Conservation (phyloP, 805 yeast species). For the Candida anglica region DNA sequence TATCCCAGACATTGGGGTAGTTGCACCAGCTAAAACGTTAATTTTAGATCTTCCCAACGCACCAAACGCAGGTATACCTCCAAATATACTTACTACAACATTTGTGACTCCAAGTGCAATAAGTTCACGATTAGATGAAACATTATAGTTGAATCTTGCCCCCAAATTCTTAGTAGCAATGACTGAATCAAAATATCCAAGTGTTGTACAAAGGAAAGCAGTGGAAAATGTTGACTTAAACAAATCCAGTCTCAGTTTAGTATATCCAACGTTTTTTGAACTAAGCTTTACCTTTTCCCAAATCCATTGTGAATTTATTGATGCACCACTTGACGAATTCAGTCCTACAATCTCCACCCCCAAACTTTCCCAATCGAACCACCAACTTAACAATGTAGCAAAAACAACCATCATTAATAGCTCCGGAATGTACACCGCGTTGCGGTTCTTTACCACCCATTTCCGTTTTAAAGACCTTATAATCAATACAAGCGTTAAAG, state of each 20-base stretch:
- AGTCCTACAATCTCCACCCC: slow-evolving; percentile 29
- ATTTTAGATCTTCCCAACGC: slow-evolving; percentile 34
- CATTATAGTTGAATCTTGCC: slow-evolving; percentile 26
- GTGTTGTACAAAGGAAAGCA: slow-evolving; percentile 27
- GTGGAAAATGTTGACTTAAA: slow-evolving; percentile 23
- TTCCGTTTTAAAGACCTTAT: slow-evolving; percentile 15
- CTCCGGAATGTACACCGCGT: slow-evolving; percentile 28
- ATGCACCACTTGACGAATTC: not conserved
- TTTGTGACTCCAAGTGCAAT: slow-evolving; percentile 30
- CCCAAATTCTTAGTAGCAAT: slow-evolving; percentile 30
- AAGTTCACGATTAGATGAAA: slow-evolving; percentile 29
- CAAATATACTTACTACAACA: slow-evolving; percentile 21
- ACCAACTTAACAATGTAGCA: slow-evolving; percentile 22
- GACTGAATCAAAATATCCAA: slow-evolving; percentile 34
- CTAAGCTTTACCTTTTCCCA: slow-evolving; percentile 8
- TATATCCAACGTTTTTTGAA: too few relatives aligned
- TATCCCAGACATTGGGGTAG: slow-evolving; percentile 36
- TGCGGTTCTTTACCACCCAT: slow-evolving; percentile 12
- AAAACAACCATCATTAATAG: slow-evolving; percentile 26
- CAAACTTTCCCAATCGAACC: slow-evolving; percentile 17
- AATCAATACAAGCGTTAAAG: slow-evolving; percentile 17
- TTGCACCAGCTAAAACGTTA: slow-evolving; percentile 44
- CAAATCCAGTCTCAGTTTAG: too few relatives aligned
- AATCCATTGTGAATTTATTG: too few relatives aligned
- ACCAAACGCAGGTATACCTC: slow-evolving; percentile 34